Percentiles rank a stretch among this genome's conserved stretches.
Conservation (phyloP, 495 filamentous ascomycete genomes). For the Lasiosphaeria ovina region DNA sequence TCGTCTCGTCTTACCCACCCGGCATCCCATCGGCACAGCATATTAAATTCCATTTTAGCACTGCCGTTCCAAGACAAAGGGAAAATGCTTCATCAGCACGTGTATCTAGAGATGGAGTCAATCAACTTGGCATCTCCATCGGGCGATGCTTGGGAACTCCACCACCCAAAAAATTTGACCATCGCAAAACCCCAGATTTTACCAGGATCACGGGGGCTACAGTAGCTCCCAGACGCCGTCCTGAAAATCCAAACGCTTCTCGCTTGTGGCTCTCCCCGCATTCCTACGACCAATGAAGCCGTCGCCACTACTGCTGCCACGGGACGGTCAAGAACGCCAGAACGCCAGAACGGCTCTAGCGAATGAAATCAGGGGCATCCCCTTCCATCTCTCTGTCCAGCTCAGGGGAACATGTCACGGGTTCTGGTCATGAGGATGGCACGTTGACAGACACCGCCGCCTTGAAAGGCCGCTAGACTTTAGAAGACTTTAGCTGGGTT, state of each 20-base stretch:
- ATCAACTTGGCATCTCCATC: too few relatives aligned
- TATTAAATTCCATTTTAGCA: too few relatives aligned
- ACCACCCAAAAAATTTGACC: not conserved
- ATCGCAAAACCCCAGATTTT: not conserved
- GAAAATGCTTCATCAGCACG: too few relatives aligned
- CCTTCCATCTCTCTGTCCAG: not conserved
- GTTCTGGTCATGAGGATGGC: slow-evolving; percentile 3
- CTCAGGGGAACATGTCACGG: not conserved
- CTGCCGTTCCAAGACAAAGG: too few relatives aligned
- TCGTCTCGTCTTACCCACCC: too few relatives aligned
- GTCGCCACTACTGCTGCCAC: not conserved
- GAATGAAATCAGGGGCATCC: not conserved
- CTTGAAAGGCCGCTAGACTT: too few relatives aligned
- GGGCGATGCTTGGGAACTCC: not conserved
- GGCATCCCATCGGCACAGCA: too few relatives aligned
- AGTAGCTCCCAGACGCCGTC: not conserved
- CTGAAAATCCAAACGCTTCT: not conserved
- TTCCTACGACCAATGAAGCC: not conserved
- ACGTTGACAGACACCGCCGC: too few relatives aligned
- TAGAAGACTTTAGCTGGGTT: too few relatives aligned
- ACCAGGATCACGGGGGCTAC: not conserved
- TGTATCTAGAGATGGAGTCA: too few relatives aligned
- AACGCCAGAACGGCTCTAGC: not conserved
- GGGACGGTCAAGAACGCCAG: too few relatives aligned
- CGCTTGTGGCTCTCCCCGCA: slow-evolving; percentile 3